phyloP scores from a whole-genome alignment of 441 rosid genomes.

The Pelargonium myrrhifolium region DNA sequence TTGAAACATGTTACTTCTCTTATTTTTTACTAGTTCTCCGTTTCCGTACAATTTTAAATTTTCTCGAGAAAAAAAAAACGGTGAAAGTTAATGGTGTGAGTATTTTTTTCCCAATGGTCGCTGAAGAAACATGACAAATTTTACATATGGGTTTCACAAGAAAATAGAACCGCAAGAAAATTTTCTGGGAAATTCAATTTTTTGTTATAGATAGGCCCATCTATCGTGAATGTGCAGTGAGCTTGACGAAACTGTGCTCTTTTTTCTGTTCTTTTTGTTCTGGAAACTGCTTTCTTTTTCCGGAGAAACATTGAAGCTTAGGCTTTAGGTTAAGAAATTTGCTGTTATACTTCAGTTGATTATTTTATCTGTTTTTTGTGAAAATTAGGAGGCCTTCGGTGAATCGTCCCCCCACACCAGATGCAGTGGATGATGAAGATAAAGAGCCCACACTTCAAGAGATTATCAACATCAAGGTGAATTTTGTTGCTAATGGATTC shows the following conservation, averaged over 20 bases:
- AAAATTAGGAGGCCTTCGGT: constrained; percentile 53
- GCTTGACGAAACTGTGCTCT: too few species aligned
- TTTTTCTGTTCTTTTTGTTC: too few species aligned
- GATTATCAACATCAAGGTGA: constrained; percentile 66
- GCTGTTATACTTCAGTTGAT: background rate
- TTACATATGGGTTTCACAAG: background rate
- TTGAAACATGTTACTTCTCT: too few species aligned
- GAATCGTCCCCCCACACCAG: constrained; percentile 75
- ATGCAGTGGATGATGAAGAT: constrained; percentile 35
- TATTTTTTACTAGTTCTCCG: too few species aligned
- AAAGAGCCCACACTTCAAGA: constrained; percentile 59
- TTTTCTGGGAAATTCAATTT: too few species aligned
- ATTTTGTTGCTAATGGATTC: background rate
- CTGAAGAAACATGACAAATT: background rate
- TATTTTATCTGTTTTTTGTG: background rate
- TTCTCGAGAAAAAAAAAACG: background rate
- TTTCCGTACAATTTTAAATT: too few species aligned
- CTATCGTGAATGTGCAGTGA: too few species aligned
- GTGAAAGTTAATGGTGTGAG: background rate
- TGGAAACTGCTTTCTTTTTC: too few species aligned
- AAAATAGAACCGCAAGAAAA: background rate
- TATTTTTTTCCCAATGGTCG: background rate
- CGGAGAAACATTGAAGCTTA: too few species aligned
- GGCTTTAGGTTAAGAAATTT: too few species aligned
- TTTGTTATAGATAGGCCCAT: too few species aligned